phyloP scores from a whole-genome alignment of 2,329 filamentous ascomycete genomes.

The Aureobasidium sp. region DNA sequence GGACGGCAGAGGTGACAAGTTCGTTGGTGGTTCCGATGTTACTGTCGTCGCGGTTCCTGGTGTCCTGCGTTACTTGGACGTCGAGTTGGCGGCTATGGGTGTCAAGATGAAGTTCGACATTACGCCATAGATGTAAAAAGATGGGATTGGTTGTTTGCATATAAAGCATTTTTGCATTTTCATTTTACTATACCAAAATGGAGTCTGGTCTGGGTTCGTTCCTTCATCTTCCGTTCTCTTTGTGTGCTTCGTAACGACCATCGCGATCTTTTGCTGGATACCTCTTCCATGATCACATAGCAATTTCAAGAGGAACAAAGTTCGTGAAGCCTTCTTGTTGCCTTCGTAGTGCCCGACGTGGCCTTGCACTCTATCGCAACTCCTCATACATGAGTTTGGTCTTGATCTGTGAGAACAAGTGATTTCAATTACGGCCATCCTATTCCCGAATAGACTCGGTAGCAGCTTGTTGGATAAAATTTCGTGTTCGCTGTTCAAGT shows the following conservation, averaged over 20 bases:
- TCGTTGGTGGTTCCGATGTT: constrained; percentile 82
- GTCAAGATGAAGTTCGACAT: constrained; percentile 91
- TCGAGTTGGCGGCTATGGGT: constrained; percentile 93
- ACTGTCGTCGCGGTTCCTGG: constrained; percentile 88
- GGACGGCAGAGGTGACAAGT: constrained; percentile 76
- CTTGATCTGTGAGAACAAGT: background rate
- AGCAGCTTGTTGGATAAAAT: background rate
- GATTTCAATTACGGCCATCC: background rate
- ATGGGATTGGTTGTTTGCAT: background rate
- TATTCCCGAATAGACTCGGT: background rate
- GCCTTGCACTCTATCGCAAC: background rate
- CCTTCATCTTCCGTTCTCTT: background rate
- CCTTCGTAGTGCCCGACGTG: background rate
- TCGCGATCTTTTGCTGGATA: too few relatives aligned
- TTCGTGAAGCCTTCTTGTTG: background rate
- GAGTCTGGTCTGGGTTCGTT: constrained; percentile 4
- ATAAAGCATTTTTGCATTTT: constrained; percentile 2
- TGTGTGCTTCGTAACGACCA: background rate
- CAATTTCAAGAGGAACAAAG: background rate
- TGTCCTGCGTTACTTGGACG: constrained; percentile 86
- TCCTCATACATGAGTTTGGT: background rate
- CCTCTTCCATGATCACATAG: too few relatives aligned
- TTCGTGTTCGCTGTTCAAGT: background rate
- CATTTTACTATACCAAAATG: constrained; percentile 13
- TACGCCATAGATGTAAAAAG: constrained; percentile 31